Percentiles rank a stretch among this genome's conserved stretches.
These are phyloP conservation scores for Cynanchum wilfordii DNA, from an alignment of 257 asterid genomes.

Conservation along the genomic window DNA sequence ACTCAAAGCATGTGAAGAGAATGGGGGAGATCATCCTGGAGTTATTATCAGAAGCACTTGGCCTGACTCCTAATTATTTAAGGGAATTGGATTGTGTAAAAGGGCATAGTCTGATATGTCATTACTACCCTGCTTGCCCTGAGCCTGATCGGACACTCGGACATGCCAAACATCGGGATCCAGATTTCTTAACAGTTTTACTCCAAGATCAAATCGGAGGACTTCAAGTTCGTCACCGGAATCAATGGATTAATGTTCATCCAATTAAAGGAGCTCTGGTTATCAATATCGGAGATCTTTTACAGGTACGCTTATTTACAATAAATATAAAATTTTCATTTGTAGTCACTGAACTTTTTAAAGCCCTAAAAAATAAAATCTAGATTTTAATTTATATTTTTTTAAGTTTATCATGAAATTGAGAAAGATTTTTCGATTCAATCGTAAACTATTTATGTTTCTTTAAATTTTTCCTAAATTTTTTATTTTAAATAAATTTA, in stretches of 20 bases:
- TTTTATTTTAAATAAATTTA: no score
- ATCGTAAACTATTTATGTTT: no score
- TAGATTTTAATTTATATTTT: no score
- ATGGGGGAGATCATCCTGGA: conserved; percentile 2
- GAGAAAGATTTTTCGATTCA: no score
- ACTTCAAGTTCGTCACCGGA: neutral
- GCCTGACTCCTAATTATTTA: conserved; percentile 1
- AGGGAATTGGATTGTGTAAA: conserved; percentile 2
- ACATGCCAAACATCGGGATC: neutral
- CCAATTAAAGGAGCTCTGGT: neutral
- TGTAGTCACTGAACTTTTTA: no score
- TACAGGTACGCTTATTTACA: neutral
- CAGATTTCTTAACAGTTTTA: neutral
- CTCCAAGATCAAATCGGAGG: neutral
- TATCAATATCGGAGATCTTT: neutral
- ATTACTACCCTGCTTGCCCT: conserved; percentile 19
- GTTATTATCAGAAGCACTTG: conserved; percentile 15
- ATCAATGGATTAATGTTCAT: neutral
- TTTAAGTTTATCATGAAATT: no score
- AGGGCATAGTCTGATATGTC: conserved; percentile 3
- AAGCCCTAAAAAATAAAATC: no score
- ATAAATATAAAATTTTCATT: no score
- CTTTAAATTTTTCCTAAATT: no score
- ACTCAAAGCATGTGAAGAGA: conserved; percentile 14
- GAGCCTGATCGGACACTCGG: conserved; percentile 9